Conservation (phyloP, 495 filamentous ascomycete species). For the Penicillium fimorum region DNA sequence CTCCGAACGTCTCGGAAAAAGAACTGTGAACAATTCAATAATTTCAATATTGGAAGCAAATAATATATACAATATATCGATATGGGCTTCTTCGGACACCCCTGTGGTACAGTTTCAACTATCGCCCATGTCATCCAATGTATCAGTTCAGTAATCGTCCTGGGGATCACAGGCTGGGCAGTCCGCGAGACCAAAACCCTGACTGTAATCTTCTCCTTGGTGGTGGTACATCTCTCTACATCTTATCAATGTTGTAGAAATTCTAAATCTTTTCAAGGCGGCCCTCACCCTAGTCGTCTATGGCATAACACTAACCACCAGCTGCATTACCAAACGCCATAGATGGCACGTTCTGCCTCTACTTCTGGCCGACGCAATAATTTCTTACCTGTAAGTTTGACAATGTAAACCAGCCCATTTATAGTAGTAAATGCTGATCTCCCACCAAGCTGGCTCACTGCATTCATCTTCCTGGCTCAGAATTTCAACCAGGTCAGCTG, state of each 20-base stretch:
- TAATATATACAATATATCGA: not conserved
- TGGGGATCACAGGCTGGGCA: constrained; percentile 28
- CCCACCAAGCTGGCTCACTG: too few relatives aligned
- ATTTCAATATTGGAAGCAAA: not conserved
- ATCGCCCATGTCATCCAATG: constrained; percentile 19
- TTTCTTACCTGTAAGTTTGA: constrained; percentile 24
- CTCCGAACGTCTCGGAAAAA: not conserved
- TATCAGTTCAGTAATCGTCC: constrained; percentile 19
- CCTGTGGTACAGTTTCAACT: not conserved
- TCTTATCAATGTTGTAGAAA: not conserved
- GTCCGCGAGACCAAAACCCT: constrained; percentile 17
- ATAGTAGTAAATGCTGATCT: not conserved
- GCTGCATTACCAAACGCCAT: constrained; percentile 13
- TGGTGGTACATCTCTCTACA: constrained; percentile 13
- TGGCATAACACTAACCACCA: constrained; percentile 5
- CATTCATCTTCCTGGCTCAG: too few relatives aligned
- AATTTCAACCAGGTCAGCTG: too few relatives aligned
- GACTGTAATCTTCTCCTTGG: constrained; percentile 23
- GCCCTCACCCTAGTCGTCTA: constrained; percentile 11
- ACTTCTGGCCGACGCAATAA: constrained; percentile 9
- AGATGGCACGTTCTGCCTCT: constrained; percentile 18
- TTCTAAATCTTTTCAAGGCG: constrained; percentile 5
- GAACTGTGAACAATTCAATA: not conserved
- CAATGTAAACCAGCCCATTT: not conserved
- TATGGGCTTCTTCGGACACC: not conserved